phyloP scores from a whole-genome alignment of 768 basidiomycete species.

The Suillus ampliporus region DNA sequence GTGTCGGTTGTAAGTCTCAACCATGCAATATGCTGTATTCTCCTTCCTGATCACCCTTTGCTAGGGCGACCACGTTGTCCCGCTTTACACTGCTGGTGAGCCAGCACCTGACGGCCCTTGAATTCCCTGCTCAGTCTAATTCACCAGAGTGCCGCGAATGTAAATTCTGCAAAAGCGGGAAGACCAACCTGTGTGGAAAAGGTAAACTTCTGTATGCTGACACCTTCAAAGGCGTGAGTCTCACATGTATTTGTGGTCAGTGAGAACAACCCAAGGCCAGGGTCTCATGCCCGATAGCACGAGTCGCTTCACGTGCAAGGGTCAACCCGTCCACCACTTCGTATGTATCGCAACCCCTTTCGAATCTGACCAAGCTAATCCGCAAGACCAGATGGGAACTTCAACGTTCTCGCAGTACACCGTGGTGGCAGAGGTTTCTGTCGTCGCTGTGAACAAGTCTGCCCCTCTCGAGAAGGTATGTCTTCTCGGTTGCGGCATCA shows the following conservation, averaged over 20 bases:
- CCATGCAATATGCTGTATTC: not conserved
- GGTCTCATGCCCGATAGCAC: slow-evolving; percentile 94
- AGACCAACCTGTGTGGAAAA: slow-evolving; percentile 98
- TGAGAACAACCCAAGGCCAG: slow-evolving; percentile 91
- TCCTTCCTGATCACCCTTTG: slow-evolving; percentile 4
- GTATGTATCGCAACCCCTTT: slow-evolving; percentile 52
- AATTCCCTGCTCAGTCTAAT: slow-evolving; percentile 8
- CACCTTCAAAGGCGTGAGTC: slow-evolving; percentile 4
- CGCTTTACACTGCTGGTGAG: slow-evolving; percentile 92
- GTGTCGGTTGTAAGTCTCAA: slow-evolving; percentile 56
- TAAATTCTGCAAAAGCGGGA: slow-evolving; percentile 98
- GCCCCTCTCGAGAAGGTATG: slow-evolving; percentile 98
- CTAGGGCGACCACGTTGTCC: slow-evolving; percentile 95
- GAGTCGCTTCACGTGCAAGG: slow-evolving; percentile 88
- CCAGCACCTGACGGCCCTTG: not conserved
- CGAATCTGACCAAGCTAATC: not conserved
- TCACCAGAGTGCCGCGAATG: slow-evolving; percentile 87
- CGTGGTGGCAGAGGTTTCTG: slow-evolving; percentile 95
- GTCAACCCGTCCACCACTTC: slow-evolving; percentile 89
- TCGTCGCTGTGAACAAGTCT: slow-evolving; percentile 84
- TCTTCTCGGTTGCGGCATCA: slow-evolving; percentile 94
- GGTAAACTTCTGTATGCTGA: slow-evolving; percentile 41
- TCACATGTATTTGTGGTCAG: slow-evolving; percentile 43
- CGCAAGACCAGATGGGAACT: slow-evolving; percentile 84
- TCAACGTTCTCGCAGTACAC: slow-evolving; percentile 99